Base-by-base conservation (phyloP, 257 asterid genomes). In the Anisodus acutangulus region DNA sequence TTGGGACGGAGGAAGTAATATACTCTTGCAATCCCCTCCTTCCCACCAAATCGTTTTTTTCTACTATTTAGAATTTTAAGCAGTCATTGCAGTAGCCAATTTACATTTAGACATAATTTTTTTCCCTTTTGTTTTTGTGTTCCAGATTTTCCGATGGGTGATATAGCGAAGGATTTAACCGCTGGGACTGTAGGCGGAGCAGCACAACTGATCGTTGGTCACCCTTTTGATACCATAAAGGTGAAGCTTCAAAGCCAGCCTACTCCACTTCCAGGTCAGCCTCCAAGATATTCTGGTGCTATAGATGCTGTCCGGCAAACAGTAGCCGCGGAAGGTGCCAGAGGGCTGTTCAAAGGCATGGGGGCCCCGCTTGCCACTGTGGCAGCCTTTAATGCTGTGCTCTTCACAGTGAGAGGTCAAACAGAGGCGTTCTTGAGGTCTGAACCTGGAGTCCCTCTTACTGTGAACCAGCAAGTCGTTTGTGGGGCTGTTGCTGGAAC, bases 161-260 rank as follows among this genome's bases (percentile, higher is more conserved):
- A 93, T 53, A 94, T 92, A 54, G 93, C 93, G 51, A 93, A 92
- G 88, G 97, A 93, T 84, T 89, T 93, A 66, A 69, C 89, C 22
- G 91, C 97, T 49, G 97, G 97, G 67, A 91, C 97, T 15, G 91
- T 94, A 51, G 99, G 98, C 82, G 99, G 99, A 85, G 98, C 94
- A 47, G 94, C 98, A 16, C 97, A 94, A 69, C 85, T 95, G 93
- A 81, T 95, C 82, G 85, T 85, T 35, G 99, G 99, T 70, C 99
- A 95, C 92, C 98, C 99, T 74, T 95, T 95, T 39, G 99, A 95
- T 86, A 95, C 99, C 83, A 95, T 96, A 58, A 95, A 95, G 88
- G 99, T 95, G 83, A 95, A 94, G 92, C 98, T 95, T 89, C 99
- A 96, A 87, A 96, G 99, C 85, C 98, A 93, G 83, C 99, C 98